Evolutionary conservation across 2,329 filamentous ascomycete genomes (phyloP).

Genomic region (Tolypocladium endophyticum): DNA sequence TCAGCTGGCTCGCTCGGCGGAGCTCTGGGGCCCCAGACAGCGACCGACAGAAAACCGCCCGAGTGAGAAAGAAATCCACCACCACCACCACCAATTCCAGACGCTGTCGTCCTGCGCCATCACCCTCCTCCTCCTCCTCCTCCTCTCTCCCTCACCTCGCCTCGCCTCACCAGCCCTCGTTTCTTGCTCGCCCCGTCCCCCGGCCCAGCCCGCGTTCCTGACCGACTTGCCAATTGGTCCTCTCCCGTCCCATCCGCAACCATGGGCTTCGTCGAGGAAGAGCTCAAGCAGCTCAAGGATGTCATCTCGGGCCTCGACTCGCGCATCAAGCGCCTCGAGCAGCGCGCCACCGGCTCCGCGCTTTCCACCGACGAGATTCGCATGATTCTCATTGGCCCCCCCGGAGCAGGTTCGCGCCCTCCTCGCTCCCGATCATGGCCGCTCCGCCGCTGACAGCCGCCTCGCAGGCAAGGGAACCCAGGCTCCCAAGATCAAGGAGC

Average conservation of each 20-base stretch:
- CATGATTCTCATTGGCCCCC: conserved; percentile 96
- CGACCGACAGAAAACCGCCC: neutral
- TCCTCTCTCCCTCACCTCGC: neutral
- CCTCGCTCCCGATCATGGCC: neutral
- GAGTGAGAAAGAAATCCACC: neutral
- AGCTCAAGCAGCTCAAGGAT: conserved; percentile 76
- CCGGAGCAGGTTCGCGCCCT: conserved; percentile 71
- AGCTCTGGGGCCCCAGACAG: neutral
- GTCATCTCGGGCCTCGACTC: conserved; percentile 75
- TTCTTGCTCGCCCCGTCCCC: neutral
- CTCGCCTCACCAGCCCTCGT: neutral
- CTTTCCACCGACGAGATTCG: conserved; percentile 58
- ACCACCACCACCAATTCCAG: neutral
- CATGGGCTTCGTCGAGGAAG: conserved; percentile 85
- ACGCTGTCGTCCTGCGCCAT: neutral
- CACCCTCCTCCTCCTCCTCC: conserved; percentile 3
- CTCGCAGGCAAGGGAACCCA: conserved; percentile 90
- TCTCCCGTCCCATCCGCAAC: conserved; percentile 22
- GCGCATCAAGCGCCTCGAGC: conserved; percentile 78
- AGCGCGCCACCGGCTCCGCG: conserved; percentile 49
- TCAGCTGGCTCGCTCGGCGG: neutral
- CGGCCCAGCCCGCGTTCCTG: neutral
- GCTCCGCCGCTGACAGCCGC: conserved; percentile 1
- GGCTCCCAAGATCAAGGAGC: conserved; percentile 95
- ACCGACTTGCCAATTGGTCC: neutral